Evolutionary conservation across 331 rosid genomes (phyloP).

Genomic region (Acacia pycnantha): DNA sequence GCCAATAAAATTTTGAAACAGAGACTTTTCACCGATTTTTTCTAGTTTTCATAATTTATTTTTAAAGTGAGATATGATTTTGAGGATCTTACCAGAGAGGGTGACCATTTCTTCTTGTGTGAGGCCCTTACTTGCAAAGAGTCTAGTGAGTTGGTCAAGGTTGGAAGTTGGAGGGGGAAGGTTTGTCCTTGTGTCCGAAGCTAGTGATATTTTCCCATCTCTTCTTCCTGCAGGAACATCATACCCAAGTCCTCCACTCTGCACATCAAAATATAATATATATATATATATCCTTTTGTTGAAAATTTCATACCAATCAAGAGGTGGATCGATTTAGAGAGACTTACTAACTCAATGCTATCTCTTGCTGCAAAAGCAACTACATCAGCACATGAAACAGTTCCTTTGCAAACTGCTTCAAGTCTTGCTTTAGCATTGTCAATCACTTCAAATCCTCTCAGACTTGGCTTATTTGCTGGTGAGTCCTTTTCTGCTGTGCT

Average conservation of each 20-base stretch:
- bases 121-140: constrained; percentile 59
- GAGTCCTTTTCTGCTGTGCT: constrained; percentile 72
- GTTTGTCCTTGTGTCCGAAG: constrained; percentile 54
- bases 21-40: no score
- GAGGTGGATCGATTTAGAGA: background rate
- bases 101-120: constrained; percentile 78
- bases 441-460: constrained; percentile 61
- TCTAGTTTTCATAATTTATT: background rate
- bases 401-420: constrained; percentile 58
- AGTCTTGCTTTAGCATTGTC: constrained; percentile 71
- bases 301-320: background rate
- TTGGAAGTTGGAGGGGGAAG: constrained; percentile 57
- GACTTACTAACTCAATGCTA: constrained; percentile 59
- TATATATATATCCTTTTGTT: constrained; percentile 15
- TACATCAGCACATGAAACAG: constrained; percentile 76
- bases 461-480: constrained; percentile 69
- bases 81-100: constrained; percentile 47
- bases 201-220: constrained; percentile 63
- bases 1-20: no score
- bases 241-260: constrained; percentile 63
- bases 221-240: constrained; percentile 87
- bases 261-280: constrained; percentile 19
- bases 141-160: constrained; percentile 58
- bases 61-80: background rate
- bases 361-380: constrained; percentile 85